Base-by-base conservation (phyloP, 805 yeast genomes). In the Torulaspora franciscae region DNA sequence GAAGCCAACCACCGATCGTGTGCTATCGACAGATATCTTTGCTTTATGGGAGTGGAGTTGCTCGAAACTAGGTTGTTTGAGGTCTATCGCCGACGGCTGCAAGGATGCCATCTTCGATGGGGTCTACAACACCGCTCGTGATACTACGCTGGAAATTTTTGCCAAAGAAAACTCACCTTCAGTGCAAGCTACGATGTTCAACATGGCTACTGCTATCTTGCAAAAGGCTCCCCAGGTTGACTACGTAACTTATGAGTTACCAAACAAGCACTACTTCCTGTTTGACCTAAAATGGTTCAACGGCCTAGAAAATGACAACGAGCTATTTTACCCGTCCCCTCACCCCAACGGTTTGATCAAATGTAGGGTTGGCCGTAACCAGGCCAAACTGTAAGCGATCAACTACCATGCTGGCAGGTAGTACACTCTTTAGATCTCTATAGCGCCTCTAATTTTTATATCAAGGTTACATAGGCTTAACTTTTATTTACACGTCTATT, bases 181-280 rank as follows among this genome's bases (percentile, higher is more conserved):
- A 22, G 97, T 90, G 37, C 97, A 90, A 72, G 96, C 95, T 37
- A 90, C 96, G 47, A 91, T 90, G 96, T 90, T 79, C 74, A 85
- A 88, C 75, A 90, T 90, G 93, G 76, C 85, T 32, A 74, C 79
- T 52, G 80, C 77, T 51, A 86, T 90, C 52, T 75, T 90, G 61
- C 72, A 69, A 40, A 60, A 58, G 41, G 83, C 78, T 45, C 73
- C 80, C 2, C 71, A 71, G 48, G 73, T 90, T 45, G 76, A 71
- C 50, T 72, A 73, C 35, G 96, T 89, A 28, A 67, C 82, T 42
- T 89, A 86, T 66, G 70, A 76, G 34, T 77, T 90, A 60, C 97
- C 97, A 61, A 90, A 90, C 76, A 90, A 87, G 70, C 97, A 90
- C 67, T 90, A 84, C 72, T 79, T 90, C 64, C 75, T 86, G 64